Evolutionary conservation across 2,329 filamentous ascomycete genomes (phyloP), one percentile per base, ranked within the genome.

Genomic region (Diaporthe sp.): DNA sequence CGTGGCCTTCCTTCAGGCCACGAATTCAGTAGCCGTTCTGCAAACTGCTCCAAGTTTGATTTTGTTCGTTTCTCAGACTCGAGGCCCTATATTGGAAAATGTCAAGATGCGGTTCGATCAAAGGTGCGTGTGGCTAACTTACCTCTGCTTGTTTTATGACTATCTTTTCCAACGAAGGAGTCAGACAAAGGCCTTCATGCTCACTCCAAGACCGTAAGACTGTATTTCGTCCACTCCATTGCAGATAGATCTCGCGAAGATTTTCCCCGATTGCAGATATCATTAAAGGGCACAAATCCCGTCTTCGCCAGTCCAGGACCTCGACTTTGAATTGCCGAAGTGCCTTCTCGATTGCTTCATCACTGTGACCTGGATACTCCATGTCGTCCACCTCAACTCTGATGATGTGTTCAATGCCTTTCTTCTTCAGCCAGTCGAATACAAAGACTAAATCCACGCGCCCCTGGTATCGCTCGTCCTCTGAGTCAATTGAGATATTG

Each of bases 131-230:
- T n/a, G 10, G 37, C 8, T 12, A 22, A 19, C 42, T 13, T 8
- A 63, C 42, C 25, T 63, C 27, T 19, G 27, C 42, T 17, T 65
- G 58, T 13, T 55, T 27, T 8, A 72, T 66, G 2, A 56, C 56
- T 8, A 72, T 75, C 61, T 71, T 71, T 15, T 19, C 5, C 15
- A 69, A 39, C 13, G 65, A 35, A 13, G 65, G 65, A 17, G 32
- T 69, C 2, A 56, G 19, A 25, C 19, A 19, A 7, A 47, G 44
- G n/a, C 44, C 44, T n/a, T 47, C 44, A 47, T 1, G 17, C 19
- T 47, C 44, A 8, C 44, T 47, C 44, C 44, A 47, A 4, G 44
- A 47, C n/a, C 44, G 44, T 9, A 47, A 22, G 19, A 47, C 44
- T 22, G 44, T 22, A 9, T 47, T 47, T 4, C 44, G 17, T 9